phyloP scores from a whole-genome alignment of 768 basidiomycete species.

The Suillus fuscotomentosus region DNA sequence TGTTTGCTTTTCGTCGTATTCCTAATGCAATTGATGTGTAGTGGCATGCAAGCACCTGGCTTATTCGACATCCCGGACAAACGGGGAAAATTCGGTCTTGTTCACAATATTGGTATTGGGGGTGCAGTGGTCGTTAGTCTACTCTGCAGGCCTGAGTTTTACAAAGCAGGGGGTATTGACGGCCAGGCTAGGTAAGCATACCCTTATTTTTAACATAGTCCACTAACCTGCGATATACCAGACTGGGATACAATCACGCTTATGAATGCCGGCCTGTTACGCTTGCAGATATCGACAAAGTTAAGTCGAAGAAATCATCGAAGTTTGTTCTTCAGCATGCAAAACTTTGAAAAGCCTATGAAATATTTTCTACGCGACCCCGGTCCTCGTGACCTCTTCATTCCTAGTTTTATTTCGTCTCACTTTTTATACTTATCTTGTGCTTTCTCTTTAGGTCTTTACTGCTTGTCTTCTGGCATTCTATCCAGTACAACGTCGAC shows the following conservation, averaged over 20 bases:
- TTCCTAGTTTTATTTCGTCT: too few relatives aligned
- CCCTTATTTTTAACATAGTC: background rate
- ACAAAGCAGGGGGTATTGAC: slow-evolving; percentile 59
- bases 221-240: slow-evolving; percentile 23
- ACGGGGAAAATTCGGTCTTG: slow-evolving; percentile 76
- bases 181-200: slow-evolving; percentile 56
- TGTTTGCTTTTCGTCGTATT: slow-evolving; percentile 8
- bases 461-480: too few relatives aligned
- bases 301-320: slow-evolving; percentile 67
- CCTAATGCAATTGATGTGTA: slow-evolving; percentile 19
- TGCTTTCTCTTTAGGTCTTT: too few relatives aligned
- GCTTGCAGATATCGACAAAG: slow-evolving; percentile 66
- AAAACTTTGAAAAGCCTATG: slow-evolving; percentile 31
- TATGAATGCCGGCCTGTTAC: slow-evolving; percentile 64
- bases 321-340: slow-evolving; percentile 39
- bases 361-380: too few relatives aligned
- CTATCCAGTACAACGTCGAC: too few relatives aligned
- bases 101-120: slow-evolving; percentile 83
- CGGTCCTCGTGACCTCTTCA: too few relatives aligned
- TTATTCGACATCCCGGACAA: slow-evolving; percentile 61
- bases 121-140: slow-evolving; percentile 78
- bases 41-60: slow-evolving; percentile 85
- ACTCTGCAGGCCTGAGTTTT: slow-evolving; percentile 78
- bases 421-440: too few relatives aligned
- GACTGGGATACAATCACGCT: slow-evolving; percentile 82